Evolutionary conservation across 306 rosid species (phyloP), one percentile per base, ranked within the genome.

Genomic region (Lathyrus aphaca): DNA sequence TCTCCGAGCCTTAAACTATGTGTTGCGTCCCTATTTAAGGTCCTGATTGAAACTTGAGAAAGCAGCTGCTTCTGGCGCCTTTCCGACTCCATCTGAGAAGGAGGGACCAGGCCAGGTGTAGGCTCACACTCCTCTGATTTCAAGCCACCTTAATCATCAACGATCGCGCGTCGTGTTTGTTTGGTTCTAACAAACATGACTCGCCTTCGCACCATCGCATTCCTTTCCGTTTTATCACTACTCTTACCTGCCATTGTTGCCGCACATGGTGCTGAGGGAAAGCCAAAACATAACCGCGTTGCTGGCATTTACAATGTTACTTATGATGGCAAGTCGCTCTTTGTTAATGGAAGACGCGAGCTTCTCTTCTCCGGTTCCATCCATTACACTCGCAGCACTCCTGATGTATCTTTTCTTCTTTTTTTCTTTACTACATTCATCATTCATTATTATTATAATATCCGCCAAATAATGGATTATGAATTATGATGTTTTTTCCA

Each of bases 361-460:
- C 87, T 93, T 51, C 74, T 93, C 4, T 82, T 83, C 69, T 93
- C 98, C 3, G 98, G 97, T 15, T 90, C 98, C 35, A 78, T 93
- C 72, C 98, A 93, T 49, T 93, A 93, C 81, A 32, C 98, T 0
- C 83, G 97, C 9, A 90, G 96, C 82, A 83, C 96, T 0, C 88
- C 81, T 0, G 93, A 88, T 6, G 89, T 88, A 81, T 18, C 6
- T 50, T 13, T 3, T 50, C 18, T 50, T 1, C 0, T 9, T 3
- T 57, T 27, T 11, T 27, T 6, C 8, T 29, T 57, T 8, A 48
- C 5, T 48, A 18, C 17, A 54, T 49, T 15, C 25, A 17, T 32
- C 8, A 1, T 48, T 51, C n/a, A 51, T 19, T 10, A 21, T 19
- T 10, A 17, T 3, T 9, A 51, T 19, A 18, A 51, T 4, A 8